Base-by-base conservation (phyloP, 306 rosid genomes). In the Arachis hypogaea region DNA sequence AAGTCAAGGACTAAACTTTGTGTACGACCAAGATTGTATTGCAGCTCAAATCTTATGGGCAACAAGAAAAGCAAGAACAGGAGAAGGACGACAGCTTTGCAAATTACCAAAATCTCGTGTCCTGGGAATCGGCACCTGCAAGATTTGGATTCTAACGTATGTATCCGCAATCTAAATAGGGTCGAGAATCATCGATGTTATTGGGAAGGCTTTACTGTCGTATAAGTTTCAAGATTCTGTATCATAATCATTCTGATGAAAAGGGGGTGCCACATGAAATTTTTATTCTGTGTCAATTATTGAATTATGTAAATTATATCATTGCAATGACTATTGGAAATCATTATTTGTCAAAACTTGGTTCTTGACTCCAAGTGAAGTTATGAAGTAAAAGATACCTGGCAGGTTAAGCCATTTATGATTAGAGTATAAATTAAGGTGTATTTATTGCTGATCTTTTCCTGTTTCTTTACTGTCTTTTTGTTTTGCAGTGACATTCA, bases 61-160 rank as follows among this genome's bases (percentile, higher is more conserved):
- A 47, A 78, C 22, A 72, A 83, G 73, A 87, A 89, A 80, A 63
- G 61, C 79, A 88, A 85, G 89, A 80, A 52, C 79, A 91, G 85
- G 81, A 84, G 72, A 67, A 79, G 96, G 86, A 85, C 91, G 14
- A 92, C 96, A 10, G 97, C 97, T 62, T 84, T 90, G 6, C 88
- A 79, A 63, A 90, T 93, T 80, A 97, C 98, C 58, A 86, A 87
- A 82, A 80, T 88, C 83, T 54, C 86, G 44, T 82, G 86, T 33
- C 85, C 83, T 33, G 85, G 77, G 57, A 76, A 70, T 68, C 76
- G 73, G 61, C 77, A 45, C 44, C 59, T 71, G 44, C 56, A 52
- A 28, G 80, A 73, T 47, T 82, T 72, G n/a, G 71, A 86, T 77
- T 45, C 59, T 71, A 71, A 83, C 71, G 86, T 83, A 83, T 54